A percentile compares a stretch with the other conserved stretches of the same genome.
phyloP scores from a whole-genome alignment of 202 grass and related monocot species.

The Musa balbisiana region DNA sequence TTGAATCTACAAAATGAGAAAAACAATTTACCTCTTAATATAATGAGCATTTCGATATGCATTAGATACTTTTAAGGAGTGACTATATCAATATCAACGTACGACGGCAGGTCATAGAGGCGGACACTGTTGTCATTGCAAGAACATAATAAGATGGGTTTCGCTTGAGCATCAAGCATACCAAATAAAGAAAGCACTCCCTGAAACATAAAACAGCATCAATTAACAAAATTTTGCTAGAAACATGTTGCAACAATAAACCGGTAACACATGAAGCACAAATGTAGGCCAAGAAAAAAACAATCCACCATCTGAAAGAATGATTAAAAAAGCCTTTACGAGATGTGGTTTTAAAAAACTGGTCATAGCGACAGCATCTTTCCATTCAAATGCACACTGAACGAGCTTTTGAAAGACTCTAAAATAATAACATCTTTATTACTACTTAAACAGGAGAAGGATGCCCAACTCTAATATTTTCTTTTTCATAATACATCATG shows the following conservation, averaged over 20 bases:
- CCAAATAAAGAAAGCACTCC: constrained; percentile 41
- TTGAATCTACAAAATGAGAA: constrained; percentile 23
- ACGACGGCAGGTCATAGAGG: constrained; percentile 35
- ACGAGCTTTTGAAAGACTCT: no score
- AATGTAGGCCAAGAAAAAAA: background rate
- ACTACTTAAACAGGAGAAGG: no score
- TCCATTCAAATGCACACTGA: no score
- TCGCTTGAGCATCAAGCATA: constrained; percentile 34
- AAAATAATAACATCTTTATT: no score
- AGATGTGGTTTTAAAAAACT: no score
- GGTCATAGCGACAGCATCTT: no score
- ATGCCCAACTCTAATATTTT: no score
- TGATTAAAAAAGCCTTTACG: no score
- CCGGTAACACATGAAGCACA: background rate
- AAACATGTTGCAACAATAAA: background rate
- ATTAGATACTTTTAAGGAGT: constrained; percentile 3
- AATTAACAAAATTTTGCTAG: background rate
- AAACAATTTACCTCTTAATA: background rate
- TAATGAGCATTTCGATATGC: background rate
- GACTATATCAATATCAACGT: background rate
- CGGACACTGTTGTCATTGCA: constrained; percentile 39
- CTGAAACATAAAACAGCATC: constrained; percentile 19
- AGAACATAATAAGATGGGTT: constrained; percentile 37
- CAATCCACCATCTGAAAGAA: no score
- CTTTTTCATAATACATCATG: no score